Percentiles rank a stretch among this genome's conserved stretches.
Conservation (phyloP, 2,329 filamentous ascomycete genomes). For the Pseudonectria foliicola region DNA sequence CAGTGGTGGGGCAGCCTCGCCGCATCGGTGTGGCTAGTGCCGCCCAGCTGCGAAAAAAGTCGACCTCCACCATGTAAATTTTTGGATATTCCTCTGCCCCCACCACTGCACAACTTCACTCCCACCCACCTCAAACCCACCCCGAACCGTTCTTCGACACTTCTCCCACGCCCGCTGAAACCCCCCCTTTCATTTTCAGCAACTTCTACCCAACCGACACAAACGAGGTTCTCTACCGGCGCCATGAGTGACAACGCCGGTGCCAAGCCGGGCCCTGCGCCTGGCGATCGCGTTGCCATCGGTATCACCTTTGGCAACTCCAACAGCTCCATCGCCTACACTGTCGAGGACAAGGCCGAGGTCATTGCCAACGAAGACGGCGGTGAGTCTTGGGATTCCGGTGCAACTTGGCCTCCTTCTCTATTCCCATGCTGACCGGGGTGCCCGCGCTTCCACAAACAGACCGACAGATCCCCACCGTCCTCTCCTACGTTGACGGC, state of each 20-base stretch:
- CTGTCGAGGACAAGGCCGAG: slow-evolving; percentile 87
- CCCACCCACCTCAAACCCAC: slow-evolving; percentile 2
- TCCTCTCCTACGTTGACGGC: slow-evolving; percentile 89
- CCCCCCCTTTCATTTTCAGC: slow-evolving; percentile 10
- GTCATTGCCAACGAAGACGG: slow-evolving; percentile 99
- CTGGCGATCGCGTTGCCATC: slow-evolving; percentile 64
- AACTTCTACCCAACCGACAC: slow-evolving; percentile 1
- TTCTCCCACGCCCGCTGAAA: slow-evolving; percentile 10
- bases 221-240: slow-evolving; percentile 7
- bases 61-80: slow-evolving; percentile 4
- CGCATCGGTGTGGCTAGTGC: slow-evolving; percentile 10
- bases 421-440: no score
- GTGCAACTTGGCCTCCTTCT: not conserved
- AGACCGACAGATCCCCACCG: slow-evolving; percentile 95
- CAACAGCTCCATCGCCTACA: slow-evolving; percentile 94
- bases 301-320: slow-evolving; percentile 98
- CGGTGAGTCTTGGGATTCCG: slow-evolving; percentile 46
- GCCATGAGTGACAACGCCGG: slow-evolving; percentile 42
- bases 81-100: slow-evolving; percentile 8
- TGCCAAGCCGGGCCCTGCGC: slow-evolving; percentile 39
- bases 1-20: slow-evolving; percentile 2
- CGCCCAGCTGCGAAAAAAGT: slow-evolving; percentile 10
- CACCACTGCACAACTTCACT: slow-evolving; percentile 16
- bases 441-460: slow-evolving; percentile 1
- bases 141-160: slow-evolving; percentile 7